Evolutionary conservation across 139 green algal genomes (phyloP), one percentile per base, ranked within the genome.

Genomic region (Marvania coccoides): DNA sequence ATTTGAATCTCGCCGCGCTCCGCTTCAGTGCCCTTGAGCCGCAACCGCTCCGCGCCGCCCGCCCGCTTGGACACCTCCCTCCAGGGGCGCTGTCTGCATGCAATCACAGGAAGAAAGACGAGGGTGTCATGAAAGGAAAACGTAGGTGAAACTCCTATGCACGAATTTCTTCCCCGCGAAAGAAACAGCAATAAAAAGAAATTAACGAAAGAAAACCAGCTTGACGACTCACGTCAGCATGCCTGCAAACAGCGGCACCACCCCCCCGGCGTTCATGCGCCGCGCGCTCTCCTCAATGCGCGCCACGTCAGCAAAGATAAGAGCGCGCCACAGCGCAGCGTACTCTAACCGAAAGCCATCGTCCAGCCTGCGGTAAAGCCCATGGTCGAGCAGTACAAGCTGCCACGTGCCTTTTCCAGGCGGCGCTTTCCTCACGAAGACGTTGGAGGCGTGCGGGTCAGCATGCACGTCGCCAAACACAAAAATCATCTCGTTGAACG

Each of bases 401-500:
- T 96, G 78, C 42, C 84, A 70, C 4, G 47, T 26, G 24, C 65
- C 57, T 4, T 15, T 10, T 39, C n/a, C 10, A 3, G 30, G 28
- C 7, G 58, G 65, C 5, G 35, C 42, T 62, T 15, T 57, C 34
- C 83, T 71, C 3, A 91, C 81, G 40, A 91, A 66, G 9, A 95
- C 53, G 67, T 95, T 95, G 42, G 69, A 71, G 5, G 62, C 19
- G 35, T 74, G 72, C 0, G 77, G 80, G 57, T 83, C 59, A 31
- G 53, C 69, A 69, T 28, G 88, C 55, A 96, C 74, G 62, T 81
- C 90, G 38, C 90, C 90, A 19, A 86, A 75, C 0, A 81, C 59
- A 46, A 95, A 93, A 19, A 87, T 88, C 78, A 97, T 94, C 58
- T 96, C 80, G 10, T 77, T 88, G 81, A 97, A 97, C 28, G 84